Evolutionary conservation across 163 green algal species (phyloP).

Genomic region (Botryococcus braunii): DNA sequence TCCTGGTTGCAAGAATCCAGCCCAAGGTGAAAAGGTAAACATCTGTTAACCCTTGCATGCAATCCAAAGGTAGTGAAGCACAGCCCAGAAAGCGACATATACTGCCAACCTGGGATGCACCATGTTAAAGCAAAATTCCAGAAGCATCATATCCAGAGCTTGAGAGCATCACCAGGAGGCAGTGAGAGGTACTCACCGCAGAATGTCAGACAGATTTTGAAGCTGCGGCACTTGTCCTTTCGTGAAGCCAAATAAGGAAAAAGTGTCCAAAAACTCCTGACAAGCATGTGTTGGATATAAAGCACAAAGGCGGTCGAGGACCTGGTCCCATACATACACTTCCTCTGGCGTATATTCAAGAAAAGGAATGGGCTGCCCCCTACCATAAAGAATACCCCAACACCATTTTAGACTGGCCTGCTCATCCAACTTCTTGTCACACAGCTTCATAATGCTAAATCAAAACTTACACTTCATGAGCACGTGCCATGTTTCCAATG

Average conservation of each 20-base stretch:
- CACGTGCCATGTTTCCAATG: constrained; percentile 59
- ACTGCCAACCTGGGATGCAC: too few relatives aligned
- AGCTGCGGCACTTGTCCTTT: constrained; percentile 60
- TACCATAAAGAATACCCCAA: constrained; percentile 15
- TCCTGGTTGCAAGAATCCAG: too few relatives aligned
- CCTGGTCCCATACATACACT: constrained; percentile 52
- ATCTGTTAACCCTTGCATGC: too few relatives aligned
- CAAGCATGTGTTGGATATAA: constrained; percentile 74
- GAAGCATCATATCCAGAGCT: too few relatives aligned
- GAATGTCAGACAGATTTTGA: constrained; percentile 54
- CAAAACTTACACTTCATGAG: constrained; percentile 51
- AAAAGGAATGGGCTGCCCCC: constrained; percentile 58
- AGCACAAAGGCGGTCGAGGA: constrained; percentile 47
- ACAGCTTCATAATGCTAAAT: neutral
- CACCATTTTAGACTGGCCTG: neutral
- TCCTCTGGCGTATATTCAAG: constrained; percentile 74
- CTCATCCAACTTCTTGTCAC: neutral
- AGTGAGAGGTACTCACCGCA: constrained; percentile 13
- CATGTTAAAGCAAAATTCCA: too few relatives aligned
- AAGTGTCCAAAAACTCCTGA: constrained; percentile 52
- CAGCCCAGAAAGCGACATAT: too few relatives aligned
- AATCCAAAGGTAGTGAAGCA: too few relatives aligned
- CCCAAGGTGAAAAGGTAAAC: too few relatives aligned
- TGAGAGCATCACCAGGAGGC: too few relatives aligned
- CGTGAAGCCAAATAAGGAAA: constrained; percentile 55